Conservation (phyloP, 2,329 filamentous ascomycete species). For the Chaetothyriales sp. region DNA sequence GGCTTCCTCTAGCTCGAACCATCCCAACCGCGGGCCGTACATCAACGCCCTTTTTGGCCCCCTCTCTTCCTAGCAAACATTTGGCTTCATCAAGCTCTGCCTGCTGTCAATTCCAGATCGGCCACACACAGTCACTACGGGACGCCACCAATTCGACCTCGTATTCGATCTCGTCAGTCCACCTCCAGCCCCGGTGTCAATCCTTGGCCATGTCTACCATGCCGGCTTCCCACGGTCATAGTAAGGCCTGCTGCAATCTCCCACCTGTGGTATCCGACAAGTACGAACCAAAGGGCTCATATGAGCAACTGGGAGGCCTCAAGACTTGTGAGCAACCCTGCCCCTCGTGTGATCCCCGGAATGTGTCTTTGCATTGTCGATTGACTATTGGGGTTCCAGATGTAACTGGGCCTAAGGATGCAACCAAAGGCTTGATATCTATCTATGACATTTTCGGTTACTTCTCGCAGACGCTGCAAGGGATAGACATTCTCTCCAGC, state of each 20-base stretch:
- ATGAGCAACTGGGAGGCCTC: constrained; percentile 44
- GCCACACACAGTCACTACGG: too few species aligned
- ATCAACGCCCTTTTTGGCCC: too few species aligned
- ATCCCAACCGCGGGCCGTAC: too few species aligned
- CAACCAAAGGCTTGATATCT: constrained; percentile 43
- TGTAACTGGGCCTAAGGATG: constrained; percentile 40
- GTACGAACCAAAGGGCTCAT: constrained; percentile 46
- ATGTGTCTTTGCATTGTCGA: constrained; percentile 1
- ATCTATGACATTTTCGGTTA: constrained; percentile 45
- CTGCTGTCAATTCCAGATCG: too few species aligned
- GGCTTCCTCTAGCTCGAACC: too few species aligned
- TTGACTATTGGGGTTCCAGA: constrained; percentile 25
- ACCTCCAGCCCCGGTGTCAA: too few species aligned
- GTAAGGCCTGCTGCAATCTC: constrained; percentile 20
- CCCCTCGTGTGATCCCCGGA: not conserved
- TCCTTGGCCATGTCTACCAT: not conserved
- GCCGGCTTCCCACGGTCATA: not conserved
- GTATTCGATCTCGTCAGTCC: too few species aligned
- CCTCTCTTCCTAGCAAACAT: not conserved
- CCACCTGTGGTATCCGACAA: constrained; percentile 29
- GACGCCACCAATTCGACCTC: too few species aligned
- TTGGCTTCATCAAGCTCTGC: not conserved
- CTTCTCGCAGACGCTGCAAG: constrained; percentile 48
- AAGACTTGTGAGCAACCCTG: constrained; percentile 39
- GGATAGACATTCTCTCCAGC: constrained; percentile 49